A percentile compares a stretch with the other conserved stretches of the same genome.
phyloP scores from a whole-genome alignment of 768 basidiomycete genomes.

The Obba rivulosa region DNA sequence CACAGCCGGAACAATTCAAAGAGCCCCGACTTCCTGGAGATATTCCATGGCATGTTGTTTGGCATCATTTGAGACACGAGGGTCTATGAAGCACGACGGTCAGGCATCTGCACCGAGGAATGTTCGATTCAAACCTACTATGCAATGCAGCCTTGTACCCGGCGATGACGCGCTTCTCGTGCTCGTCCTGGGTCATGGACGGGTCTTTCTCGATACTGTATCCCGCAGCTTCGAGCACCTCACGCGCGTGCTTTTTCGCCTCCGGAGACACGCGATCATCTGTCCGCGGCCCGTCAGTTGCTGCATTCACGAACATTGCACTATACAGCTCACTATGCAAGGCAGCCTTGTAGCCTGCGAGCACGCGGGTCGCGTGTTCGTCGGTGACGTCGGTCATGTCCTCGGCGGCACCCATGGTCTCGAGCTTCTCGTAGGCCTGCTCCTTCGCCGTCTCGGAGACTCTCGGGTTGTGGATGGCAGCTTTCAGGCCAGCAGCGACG shows the following conservation, averaged over 20 bases:
- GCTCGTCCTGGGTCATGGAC: slow-evolving; percentile 31
- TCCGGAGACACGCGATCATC: slow-evolving; percentile 41
- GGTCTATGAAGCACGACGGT: slow-evolving; percentile 30
- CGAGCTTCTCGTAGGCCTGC: slow-evolving; percentile 41
- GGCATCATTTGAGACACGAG: slow-evolving; percentile 41
- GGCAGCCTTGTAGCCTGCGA: slow-evolving; percentile 49
- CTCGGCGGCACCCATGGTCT: slow-evolving; percentile 28
- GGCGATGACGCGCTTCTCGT: slow-evolving; percentile 41
- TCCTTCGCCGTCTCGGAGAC: slow-evolving; percentile 52
- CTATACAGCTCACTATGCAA: slow-evolving; percentile 31
- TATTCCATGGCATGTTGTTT: slow-evolving; percentile 43
- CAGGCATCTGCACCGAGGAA: slow-evolving; percentile 1
- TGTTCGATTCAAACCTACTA: slow-evolving; percentile 31
- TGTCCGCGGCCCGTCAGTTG: slow-evolving; percentile 9
- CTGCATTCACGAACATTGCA: neutral
- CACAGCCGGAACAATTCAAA: slow-evolving; percentile 1
- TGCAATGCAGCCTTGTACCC: slow-evolving; percentile 53
- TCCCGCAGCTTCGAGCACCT: slow-evolving; percentile 44
- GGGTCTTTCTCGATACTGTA: slow-evolving; percentile 27
- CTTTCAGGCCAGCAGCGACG: slow-evolving; percentile 53
- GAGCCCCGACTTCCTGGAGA: slow-evolving; percentile 26
- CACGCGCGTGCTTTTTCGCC: slow-evolving; percentile 51
- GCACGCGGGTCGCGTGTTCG: slow-evolving; percentile 19
- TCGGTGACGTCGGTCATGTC: slow-evolving; percentile 4
- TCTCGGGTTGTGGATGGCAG: slow-evolving; percentile 52